phyloP scores from a whole-genome alignment of 2,329 filamentous ascomycete species.

The Gremmenia infestans region DNA sequence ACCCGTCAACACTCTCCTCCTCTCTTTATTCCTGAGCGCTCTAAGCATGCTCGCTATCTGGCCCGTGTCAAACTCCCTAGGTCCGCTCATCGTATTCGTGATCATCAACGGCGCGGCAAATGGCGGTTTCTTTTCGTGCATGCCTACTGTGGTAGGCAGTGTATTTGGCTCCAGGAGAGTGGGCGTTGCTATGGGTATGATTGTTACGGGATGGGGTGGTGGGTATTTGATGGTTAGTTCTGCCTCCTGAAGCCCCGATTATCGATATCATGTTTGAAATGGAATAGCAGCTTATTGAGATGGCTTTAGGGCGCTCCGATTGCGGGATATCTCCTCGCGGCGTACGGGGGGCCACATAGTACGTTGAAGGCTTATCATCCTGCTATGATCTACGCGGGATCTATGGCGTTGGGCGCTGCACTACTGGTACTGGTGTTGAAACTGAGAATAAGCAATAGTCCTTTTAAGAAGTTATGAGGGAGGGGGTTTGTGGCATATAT shows the following conservation, averaged over 20 bases:
- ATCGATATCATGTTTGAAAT: neutral
- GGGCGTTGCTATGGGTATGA: slow-evolving; percentile 56
- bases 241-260: slow-evolving; percentile 1
- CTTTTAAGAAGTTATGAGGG: slow-evolving; percentile 34
- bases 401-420: slow-evolving; percentile 43
- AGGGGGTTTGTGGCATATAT: neutral
- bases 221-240: slow-evolving; percentile 53
- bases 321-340: slow-evolving; percentile 53
- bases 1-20: slow-evolving; percentile 49
- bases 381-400: slow-evolving; percentile 58
- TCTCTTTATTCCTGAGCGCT: slow-evolving; percentile 46
- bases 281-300: neutral
- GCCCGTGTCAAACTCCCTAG: slow-evolving; percentile 52
- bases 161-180: slow-evolving; percentile 52
- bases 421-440: slow-evolving; percentile 39
- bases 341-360: slow-evolving; percentile 45
- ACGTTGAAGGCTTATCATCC: slow-evolving; percentile 51
- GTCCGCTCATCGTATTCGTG: slow-evolving; percentile 50
- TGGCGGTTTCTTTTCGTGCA: slow-evolving; percentile 58
- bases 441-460: slow-evolving; percentile 37
- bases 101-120: slow-evolving; percentile 56
- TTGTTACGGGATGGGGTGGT: slow-evolving; percentile 54
- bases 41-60: slow-evolving; percentile 57
- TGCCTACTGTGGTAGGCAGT: slow-evolving; percentile 57
- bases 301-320: slow-evolving; percentile 47